Evolutionary conservation across 1,139 yeast genomes (phyloP).

Genomic region (Yamadazyma blattariae): DNA sequence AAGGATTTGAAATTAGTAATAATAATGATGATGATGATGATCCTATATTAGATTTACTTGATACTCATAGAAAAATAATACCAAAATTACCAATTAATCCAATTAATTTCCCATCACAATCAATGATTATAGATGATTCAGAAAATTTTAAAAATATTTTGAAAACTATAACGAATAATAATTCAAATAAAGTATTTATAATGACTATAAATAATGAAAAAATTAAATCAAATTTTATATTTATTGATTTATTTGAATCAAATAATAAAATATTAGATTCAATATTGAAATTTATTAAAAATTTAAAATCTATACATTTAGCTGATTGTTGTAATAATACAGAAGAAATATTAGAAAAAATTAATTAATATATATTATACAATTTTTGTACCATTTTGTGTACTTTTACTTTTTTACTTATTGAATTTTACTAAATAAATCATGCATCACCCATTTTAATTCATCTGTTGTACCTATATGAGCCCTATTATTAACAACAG

Average conservation of each 20-base stretch:
- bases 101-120: conserved; percentile 9
- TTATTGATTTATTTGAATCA: conserved; percentile 1
- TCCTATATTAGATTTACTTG: conserved; percentile 11
- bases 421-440: conserved; percentile 40
- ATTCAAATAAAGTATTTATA: not conserved
- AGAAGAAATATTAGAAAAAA: too few relatives aligned
- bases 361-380: too few relatives aligned
- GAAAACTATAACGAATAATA: not conserved
- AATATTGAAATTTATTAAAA: conserved; percentile 1
- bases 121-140: conserved; percentile 15
- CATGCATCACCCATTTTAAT: conserved; percentile 68
- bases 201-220: conserved; percentile 1
- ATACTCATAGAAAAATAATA: conserved; percentile 7
- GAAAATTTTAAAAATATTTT: conserved; percentile 10
- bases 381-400: too few relatives aligned
- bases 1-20: conserved; percentile 11
- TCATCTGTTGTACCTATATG: conserved; percentile 67
- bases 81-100: conserved; percentile 2
- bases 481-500: conserved; percentile 4
- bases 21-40: too few relatives aligned
- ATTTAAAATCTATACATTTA: conserved; percentile 1
- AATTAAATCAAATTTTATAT: conserved; percentile 2
- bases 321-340: not conserved
- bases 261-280: not conserved
- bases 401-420: too few relatives aligned